phyloP scores from a whole-genome alignment of 2,329 filamentous ascomycete species.

The Monascus ruber region DNA sequence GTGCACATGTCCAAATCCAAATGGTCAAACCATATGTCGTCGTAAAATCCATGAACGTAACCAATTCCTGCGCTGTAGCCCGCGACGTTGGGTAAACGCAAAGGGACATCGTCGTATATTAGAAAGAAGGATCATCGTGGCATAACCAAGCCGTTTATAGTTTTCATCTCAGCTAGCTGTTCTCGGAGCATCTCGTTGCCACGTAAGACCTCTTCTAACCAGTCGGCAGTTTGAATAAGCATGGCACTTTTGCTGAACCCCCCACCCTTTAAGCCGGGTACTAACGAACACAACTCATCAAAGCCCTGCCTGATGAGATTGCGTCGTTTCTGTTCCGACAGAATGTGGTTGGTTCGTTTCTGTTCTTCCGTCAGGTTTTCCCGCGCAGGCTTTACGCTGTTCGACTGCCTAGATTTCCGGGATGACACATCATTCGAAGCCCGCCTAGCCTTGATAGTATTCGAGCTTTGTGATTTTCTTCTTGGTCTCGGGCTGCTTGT shows the following conservation, averaged over 20 bases:
- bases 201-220: slow-evolving; percentile 59
- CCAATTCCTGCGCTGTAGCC: no score
- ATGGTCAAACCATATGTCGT: no score
- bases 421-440: slow-evolving; percentile 25
- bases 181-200: slow-evolving; percentile 53
- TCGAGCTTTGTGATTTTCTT: slow-evolving; percentile 39
- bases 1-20: no score
- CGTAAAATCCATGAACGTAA: no score
- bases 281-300: slow-evolving; percentile 63
- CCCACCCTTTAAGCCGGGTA: slow-evolving; percentile 61
- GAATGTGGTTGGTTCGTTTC: slow-evolving; percentile 76
- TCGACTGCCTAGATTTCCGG: slow-evolving; percentile 22
- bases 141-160: slow-evolving; percentile 25
- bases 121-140: slow-evolving; percentile 16
- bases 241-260: slow-evolving; percentile 76
- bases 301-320: slow-evolving; percentile 75
- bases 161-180: slow-evolving; percentile 41
- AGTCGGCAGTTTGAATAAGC: slow-evolving; percentile 63
- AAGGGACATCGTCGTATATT: slow-evolving; percentile 12
- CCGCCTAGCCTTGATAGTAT: slow-evolving; percentile 17
- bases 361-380: slow-evolving; percentile 64
- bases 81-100: slow-evolving; percentile 2
- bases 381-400: slow-evolving; percentile 27
- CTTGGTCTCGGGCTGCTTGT: slow-evolving; percentile 24
- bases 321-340: slow-evolving; percentile 75